Conservation (phyloP, 345 rosid species). For the Eucalyptus paniculata region DNA sequence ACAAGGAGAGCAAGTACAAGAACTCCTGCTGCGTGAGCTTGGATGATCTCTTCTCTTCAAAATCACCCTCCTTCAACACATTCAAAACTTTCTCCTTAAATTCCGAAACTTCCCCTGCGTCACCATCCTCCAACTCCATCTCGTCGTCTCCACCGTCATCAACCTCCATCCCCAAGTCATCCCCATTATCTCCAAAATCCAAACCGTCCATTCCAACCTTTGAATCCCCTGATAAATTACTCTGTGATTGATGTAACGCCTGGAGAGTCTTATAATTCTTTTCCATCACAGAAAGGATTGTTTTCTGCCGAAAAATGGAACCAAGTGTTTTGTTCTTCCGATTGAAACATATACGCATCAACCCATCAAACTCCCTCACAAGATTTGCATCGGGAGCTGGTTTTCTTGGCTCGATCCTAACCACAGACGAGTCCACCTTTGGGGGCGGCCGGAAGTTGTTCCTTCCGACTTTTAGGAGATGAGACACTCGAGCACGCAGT, state of each 20-base stretch:
- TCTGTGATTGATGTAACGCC: conserved; percentile 25
- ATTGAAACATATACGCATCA: conserved; percentile 73
- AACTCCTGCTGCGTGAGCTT: conserved; percentile 60
- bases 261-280: conserved; percentile 83
- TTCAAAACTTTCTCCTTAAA: conserved; percentile 56
- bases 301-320: conserved; percentile 63
- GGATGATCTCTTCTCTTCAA: conserved; percentile 52
- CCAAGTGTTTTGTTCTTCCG: conserved; percentile 88
- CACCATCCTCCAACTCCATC: conserved; percentile 24
- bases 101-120: conserved; percentile 31
- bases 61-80: conserved; percentile 58
- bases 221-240: background rate
- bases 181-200: conserved; percentile 14
- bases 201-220: conserved; percentile 8
- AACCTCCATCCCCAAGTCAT: conserved; percentile 33
- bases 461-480: conserved; percentile 89
- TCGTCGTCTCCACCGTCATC: conserved; percentile 30
- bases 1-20: conserved; percentile 64
- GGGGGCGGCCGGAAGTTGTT: conserved; percentile 96
- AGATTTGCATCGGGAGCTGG: conserved; percentile 53
- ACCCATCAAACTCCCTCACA: conserved; percentile 81
- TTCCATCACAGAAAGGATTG: conserved; percentile 51
- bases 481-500: conserved; percentile 74
- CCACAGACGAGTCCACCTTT: conserved; percentile 92
- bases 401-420: conserved; percentile 77